Evolutionary conservation across 2,329 filamentous ascomycete species (phyloP).

Genomic region (Thelonectria olida): DNA sequence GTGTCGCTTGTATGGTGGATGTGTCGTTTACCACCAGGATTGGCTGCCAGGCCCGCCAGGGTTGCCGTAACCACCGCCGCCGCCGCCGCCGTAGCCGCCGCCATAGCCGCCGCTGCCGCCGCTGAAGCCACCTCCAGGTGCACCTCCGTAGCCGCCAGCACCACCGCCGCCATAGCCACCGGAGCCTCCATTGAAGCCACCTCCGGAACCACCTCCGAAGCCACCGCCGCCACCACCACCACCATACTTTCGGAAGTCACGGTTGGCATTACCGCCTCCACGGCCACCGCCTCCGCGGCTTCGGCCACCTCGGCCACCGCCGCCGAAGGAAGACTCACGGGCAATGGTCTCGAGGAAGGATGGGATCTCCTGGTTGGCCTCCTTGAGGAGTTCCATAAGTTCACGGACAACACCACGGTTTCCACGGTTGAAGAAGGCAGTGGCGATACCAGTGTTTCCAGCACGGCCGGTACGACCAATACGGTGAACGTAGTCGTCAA

Average conservation of each 20-base stretch:
- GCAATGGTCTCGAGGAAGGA: conserved; percentile 96
- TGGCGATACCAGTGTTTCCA: conserved; percentile 97
- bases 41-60: conserved; percentile 75
- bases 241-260: conserved; percentile 88
- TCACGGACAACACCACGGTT: conserved; percentile 98
- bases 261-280: conserved; percentile 77
- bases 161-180: conserved; percentile 56
- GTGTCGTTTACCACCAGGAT: conserved; percentile 71
- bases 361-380: conserved; percentile 97
- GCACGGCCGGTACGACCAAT: conserved; percentile 99
- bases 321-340: conserved; percentile 88
- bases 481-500: conserved; percentile 98
- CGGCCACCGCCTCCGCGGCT: conserved; percentile 63
- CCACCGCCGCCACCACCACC: conserved; percentile 58
- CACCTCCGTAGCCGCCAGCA: conserved; percentile 52
- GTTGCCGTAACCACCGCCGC: conserved; percentile 66
- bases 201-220: conserved; percentile 49
- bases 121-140: conserved; percentile 36
- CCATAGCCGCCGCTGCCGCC: conserved; percentile 47
- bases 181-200: conserved; percentile 52
- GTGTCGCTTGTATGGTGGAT: conserved; percentile 17
- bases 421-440: conserved; percentile 99
- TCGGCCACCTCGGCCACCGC: conserved; percentile 66
- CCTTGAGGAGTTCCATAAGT: conserved; percentile 96
- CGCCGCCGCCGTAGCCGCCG: conserved; percentile 53